These are phyloP conservation scores for Pleodorina starrii DNA, from an alignment of 139 green algal species.

Conservation along the genomic window DNA sequence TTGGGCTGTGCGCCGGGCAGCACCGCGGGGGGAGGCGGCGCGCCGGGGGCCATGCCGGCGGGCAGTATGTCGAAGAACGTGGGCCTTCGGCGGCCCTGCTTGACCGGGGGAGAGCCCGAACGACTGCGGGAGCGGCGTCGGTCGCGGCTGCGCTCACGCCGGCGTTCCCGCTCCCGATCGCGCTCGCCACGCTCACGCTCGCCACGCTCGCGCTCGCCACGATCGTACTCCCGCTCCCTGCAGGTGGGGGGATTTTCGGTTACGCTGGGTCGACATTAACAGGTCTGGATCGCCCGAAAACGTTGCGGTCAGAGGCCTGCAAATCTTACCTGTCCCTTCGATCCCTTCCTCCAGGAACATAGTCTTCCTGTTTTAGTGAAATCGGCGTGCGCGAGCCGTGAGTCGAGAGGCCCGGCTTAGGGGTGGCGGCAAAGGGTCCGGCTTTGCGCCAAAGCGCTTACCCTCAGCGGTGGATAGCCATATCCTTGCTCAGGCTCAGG, in stretches of 20 bases:
- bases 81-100: conserved; percentile 14
- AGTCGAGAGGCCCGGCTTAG: too few relatives aligned
- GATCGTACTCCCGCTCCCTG: background rate
- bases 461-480: conserved; percentile 29
- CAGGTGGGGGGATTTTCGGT: background rate
- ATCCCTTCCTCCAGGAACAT: background rate
- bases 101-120: conserved; percentile 23
- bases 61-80: conserved; percentile 44
- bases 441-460: background rate
- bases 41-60: conserved; percentile 29
- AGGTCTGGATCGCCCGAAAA: background rate
- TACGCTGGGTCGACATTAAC: background rate
- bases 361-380: conserved; percentile 37
- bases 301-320: background rate
- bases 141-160: background rate
- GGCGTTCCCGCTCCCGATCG: background rate
- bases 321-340: conserved; percentile 8
- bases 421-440: conserved; percentile 13
- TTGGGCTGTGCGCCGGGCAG: conserved; percentile 41
- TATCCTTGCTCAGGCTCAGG: conserved; percentile 52
- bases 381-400: too few relatives aligned
- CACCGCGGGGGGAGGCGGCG: conserved; percentile 30
- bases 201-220: background rate
- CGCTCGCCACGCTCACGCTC: background rate
- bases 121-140: conserved; percentile 26